Evolutionary conservation across 2,329 filamentous ascomycete species (phyloP), one percentile per base, ranked within the genome.

Genomic region (Trichophaea hybrida): DNA sequence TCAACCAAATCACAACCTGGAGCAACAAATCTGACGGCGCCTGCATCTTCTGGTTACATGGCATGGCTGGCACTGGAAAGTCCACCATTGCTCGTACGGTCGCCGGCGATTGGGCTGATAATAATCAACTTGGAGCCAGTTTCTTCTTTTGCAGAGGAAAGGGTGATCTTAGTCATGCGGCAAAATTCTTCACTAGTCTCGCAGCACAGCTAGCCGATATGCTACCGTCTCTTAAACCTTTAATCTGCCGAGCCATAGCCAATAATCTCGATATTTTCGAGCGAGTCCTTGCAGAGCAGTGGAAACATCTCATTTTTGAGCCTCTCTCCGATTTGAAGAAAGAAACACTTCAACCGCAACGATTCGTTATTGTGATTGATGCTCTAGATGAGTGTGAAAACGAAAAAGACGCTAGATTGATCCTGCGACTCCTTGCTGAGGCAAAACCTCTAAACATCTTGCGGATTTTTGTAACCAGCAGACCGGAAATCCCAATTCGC

Each of bases 261-360:
- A 35, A 57, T 7, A 10, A 33, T 24, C 38, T 15, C 6, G 54
- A 57, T 34, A 70, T 75, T 32, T 7, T 64, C 13, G 57, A 55
- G 4, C 71, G 72, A 50, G 13, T 61, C 13, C 49, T 72, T 2
- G 60, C 52, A 32, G 67, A 74, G 15, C 74, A 77, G 59, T 76
- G 75, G 60, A 67, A 73, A 1, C 71, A 70, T 55, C 72, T 77
- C 1, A 66, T 76, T 44, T 48, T 72, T 0, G 34, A 71, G 6
- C 74, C 74, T n/a, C 54, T 57, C 34, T 46, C 37, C 10, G 4
- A 31, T 1, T 59, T 76, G 0, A 57, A 52, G 50, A 61, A 59
- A 43, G 33, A 64, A 40, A 43, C 56, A 53, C n/a, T 17, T 58
- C 37, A 58, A 51, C 13, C 12, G 32, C 24, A 32, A 24, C 40